Evolutionary conservation across 1,139 yeast genomes (phyloP), one percentile per base, ranked within the genome.

Genomic region (Zygosaccharomyces sapae): DNA sequence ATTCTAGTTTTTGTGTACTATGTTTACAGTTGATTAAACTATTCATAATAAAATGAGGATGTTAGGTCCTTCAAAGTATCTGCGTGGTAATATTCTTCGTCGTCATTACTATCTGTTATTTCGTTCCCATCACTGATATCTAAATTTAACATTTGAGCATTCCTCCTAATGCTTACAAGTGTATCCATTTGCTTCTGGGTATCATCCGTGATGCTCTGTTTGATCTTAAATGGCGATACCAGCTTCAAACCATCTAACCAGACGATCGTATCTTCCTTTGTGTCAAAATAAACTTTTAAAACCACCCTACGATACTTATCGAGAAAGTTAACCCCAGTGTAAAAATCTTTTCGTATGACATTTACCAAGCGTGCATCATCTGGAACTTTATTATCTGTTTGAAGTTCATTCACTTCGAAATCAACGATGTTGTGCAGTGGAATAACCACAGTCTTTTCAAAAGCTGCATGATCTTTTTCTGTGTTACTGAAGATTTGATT

Each of bases 171-270:
- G 35, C 79, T 80, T 31, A 78, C 73, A 55, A 86, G 70, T 40
- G 74, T 71, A 19, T 74, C 72, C 41, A 84, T 71, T 59, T 85
- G 90, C 42, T 67, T 69, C 46, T 74, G 74, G 3, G 94, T 80
- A 27, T 80, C 86, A 2, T 66, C 67, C 0, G 90, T 80, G 38
- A 82, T 68, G 33, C 69, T 67, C 33, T 49, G 35, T 9, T 49
- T 45, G 24, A 50, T 47, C 43, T 49, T 51, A 22, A 52, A 47
- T 8, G 59, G 53, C 27, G 72, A 68, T 55, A 85, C 70, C 76
- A 86, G 72, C 62, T 79, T 80, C 48, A 87, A 66, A 1, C 95
- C 96, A 66, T 87, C 95, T 40, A 83, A 71, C 94, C 95, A 87
- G 9, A 83, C 80, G 49, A 77, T 79, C 45, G 85, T 81, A 50